Conservation (phyloP, 2,329 filamentous ascomycete genomes). For the Arthrobotrys entomopaga region DNA sequence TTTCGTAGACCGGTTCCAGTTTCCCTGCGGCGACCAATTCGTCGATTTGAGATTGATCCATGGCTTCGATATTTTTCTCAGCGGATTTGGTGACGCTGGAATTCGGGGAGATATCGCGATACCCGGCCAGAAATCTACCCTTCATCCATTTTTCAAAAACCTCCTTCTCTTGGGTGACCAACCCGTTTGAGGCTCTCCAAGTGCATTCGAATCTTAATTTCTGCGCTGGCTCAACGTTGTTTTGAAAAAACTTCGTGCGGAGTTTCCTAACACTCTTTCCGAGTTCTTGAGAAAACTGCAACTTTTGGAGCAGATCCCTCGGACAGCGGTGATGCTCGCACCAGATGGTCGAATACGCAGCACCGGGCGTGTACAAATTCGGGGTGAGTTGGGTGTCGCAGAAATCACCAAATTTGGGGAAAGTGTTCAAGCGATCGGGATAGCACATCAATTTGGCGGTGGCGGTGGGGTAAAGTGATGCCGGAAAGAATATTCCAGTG, state of each 20-base stretch:
- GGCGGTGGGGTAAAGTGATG: conserved; percentile 21
- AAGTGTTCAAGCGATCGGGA: not conserved
- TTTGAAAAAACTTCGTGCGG: too few relatives aligned
- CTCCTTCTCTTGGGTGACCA: too few relatives aligned
- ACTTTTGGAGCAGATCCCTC: conserved; percentile 18
- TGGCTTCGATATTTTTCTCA: too few relatives aligned
- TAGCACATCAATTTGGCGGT: conserved; percentile 23
- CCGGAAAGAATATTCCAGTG: conserved; percentile 32
- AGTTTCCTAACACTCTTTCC: too few relatives aligned
- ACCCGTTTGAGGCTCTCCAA: not conserved
- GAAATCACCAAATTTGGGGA: not conserved
- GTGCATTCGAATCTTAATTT: conserved; percentile 3
- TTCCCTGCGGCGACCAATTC: not conserved
- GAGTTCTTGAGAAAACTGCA: too few relatives aligned
- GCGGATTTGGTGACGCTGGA: not conserved
- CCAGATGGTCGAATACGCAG: conserved; percentile 39
- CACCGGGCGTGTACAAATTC: not conserved
- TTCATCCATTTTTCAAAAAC: conserved; percentile 9
- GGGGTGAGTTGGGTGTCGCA: not conserved
- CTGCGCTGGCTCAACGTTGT: not conserved
- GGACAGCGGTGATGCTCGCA: conserved; percentile 46
- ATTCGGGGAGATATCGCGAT: too few relatives aligned
- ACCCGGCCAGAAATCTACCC: conserved; percentile 15
- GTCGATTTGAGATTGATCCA: too few relatives aligned
- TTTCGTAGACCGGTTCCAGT: conserved; percentile 25